phyloP scores from a whole-genome alignment of 2,329 filamentous ascomycete species.

The Aspergillus spinulosporus region DNA sequence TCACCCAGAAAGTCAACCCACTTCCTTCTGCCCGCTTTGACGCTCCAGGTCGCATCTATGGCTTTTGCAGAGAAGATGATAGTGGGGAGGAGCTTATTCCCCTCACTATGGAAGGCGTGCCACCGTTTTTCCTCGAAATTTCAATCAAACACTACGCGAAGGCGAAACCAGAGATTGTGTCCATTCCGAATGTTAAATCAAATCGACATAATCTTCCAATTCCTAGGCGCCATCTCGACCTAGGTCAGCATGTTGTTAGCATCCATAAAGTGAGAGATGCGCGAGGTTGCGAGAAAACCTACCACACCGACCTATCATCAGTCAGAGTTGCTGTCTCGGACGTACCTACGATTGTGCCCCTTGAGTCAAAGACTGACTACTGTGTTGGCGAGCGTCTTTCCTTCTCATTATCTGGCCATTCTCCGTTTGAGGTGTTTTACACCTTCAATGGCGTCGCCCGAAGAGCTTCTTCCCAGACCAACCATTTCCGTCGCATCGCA shows the following conservation, averaged over 20 bases:
- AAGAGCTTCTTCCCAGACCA: conserved; percentile 70
- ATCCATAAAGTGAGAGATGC: conserved; percentile 88
- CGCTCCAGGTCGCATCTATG: conserved; percentile 88
- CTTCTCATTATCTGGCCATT: conserved; percentile 85
- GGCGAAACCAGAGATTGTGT: conserved; percentile 75
- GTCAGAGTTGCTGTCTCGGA: conserved; percentile 93
- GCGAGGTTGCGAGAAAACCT: conserved; percentile 79
- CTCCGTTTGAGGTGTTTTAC: conserved; percentile 92
- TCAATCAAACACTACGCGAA: conserved; percentile 90
- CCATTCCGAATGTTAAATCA: conserved; percentile 74
- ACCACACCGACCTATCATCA: conserved; percentile 68
- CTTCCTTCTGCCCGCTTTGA: conserved; percentile 79
- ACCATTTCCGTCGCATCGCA: conserved; percentile 88
- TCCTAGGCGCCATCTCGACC: conserved; percentile 77
- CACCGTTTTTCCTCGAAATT: conserved; percentile 87
- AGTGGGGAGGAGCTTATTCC: conserved; percentile 84
- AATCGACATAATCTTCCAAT: conserved; percentile 78
- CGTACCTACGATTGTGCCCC: conserved; percentile 82
- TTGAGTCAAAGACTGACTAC: conserved; percentile 82
- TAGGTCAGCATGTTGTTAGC: conserved; percentile 85
- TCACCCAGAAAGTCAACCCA: conserved; percentile 82
- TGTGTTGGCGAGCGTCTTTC: conserved; percentile 94
- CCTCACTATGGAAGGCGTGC: conserved; percentile 75
- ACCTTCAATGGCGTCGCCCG: conserved; percentile 76
- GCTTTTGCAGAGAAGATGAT: conserved; percentile 86